A percentile compares a stretch with the other conserved stretches of the same genome.
These are phyloP conservation scores for Plasmodium inui DNA, from an alignment of 169 alveolate species.

Conservation along the genomic window DNA sequence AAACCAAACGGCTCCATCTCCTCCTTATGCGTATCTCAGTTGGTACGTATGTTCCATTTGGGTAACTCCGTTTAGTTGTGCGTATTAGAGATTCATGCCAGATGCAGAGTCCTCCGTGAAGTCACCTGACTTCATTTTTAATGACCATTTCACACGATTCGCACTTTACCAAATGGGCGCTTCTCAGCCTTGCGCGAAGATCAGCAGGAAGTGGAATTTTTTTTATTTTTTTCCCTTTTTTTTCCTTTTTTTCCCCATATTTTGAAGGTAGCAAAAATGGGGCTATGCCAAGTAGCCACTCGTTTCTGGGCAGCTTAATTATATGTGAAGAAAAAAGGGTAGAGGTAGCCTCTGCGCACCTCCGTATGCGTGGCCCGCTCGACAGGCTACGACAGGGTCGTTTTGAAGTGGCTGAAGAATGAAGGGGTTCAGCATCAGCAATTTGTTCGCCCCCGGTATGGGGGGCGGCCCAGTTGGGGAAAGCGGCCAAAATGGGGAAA, in stretches of 20 bases:
- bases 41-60: background rate
- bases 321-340: background rate
- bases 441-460: constrained; percentile 3
- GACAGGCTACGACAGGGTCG: background rate
- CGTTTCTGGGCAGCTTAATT: background rate
- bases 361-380: background rate
- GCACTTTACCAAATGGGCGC: background rate
- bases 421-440: constrained; percentile 39
- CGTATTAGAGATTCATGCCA: background rate
- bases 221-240: constrained; percentile 4
- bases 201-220: background rate
- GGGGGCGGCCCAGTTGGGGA: background rate
- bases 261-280: constrained; percentile 1
- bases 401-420: background rate
- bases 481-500: background rate
- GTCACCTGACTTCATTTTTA: background rate
- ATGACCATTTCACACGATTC: background rate
- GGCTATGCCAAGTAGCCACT: background rate
- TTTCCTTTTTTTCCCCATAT: background rate
- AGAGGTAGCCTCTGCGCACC: background rate
- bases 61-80: background rate
- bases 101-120: background rate
- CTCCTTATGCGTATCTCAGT: background rate
- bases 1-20: background rate
- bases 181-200: background rate